Conservation (phyloP, 805 yeast genomes). For the Novakomyces olei region DNA sequence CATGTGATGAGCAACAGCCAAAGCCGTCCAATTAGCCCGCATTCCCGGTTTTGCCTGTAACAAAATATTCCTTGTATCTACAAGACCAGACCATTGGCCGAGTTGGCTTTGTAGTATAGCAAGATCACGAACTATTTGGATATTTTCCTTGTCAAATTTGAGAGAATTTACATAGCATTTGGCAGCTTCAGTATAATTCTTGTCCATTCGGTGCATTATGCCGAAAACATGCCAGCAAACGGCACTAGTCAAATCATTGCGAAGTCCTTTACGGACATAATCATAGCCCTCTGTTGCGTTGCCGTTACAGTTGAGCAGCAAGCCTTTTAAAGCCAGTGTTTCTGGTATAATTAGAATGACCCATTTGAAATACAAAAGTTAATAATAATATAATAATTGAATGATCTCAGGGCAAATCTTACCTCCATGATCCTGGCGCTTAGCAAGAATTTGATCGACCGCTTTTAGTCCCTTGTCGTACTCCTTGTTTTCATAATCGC, state of each 20-base stretch:
- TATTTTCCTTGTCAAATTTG: conserved; percentile 57
- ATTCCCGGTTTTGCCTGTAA: conserved; percentile 58
- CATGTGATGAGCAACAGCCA: conserved; percentile 69
- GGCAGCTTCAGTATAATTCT: conserved; percentile 53
- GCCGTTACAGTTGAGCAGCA: conserved; percentile 31
- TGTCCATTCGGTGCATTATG: conserved; percentile 48
- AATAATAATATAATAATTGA: too few relatives aligned
- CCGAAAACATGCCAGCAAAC: conserved; percentile 73
- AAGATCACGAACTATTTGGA: conserved; percentile 61
- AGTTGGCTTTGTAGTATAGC: conserved; percentile 58
- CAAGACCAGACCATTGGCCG: conserved; percentile 45
- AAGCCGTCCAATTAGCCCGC: conserved; percentile 75
- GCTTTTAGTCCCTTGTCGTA: conserved; percentile 67
- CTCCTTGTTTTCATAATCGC: conserved; percentile 50
- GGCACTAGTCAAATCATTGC: conserved; percentile 37
- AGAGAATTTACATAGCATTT: conserved; percentile 55
- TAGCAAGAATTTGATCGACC: conserved; percentile 55
- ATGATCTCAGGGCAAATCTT: too few relatives aligned
- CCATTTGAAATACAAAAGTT: too few relatives aligned
- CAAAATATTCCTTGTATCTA: conserved; percentile 37
- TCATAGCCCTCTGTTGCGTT: conserved; percentile 35
- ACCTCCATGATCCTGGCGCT: conserved; percentile 49
- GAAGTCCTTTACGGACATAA: conserved; percentile 37
- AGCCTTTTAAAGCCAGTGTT: conserved; percentile 66
- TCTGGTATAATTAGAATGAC: too few relatives aligned